Conservation (phyloP, 306 rosid species). For the Canavalia gladiata region DNA sequence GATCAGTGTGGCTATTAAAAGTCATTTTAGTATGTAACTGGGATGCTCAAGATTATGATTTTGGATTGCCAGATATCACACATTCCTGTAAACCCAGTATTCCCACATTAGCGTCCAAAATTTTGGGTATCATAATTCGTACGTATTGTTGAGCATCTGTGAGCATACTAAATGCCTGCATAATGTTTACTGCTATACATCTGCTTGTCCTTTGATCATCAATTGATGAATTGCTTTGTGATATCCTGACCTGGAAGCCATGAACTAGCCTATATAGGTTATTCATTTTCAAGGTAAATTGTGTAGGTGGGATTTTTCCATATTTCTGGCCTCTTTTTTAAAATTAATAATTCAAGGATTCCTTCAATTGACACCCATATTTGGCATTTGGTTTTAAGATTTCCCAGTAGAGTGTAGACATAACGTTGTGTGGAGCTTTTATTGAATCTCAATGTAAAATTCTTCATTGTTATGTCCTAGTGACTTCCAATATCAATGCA, state of each 20-base stretch:
- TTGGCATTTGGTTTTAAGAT: not conserved
- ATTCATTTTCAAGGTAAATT: not conserved
- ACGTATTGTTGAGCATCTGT: not conserved
- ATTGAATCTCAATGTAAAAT: not conserved
- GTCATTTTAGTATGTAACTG: not conserved
- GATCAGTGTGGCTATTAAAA: conserved; percentile 8
- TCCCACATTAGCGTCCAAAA: not conserved
- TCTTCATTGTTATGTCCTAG: conserved; percentile 16
- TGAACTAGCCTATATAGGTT: not conserved
- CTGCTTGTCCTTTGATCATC: conserved; percentile 5
- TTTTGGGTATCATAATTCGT: conserved; percentile 5
- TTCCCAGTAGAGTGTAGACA: not conserved
- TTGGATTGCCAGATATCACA: conserved; percentile 1
- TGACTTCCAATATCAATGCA: conserved; percentile 14
- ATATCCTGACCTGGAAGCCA: conserved; percentile 13
- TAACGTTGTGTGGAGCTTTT: not conserved
- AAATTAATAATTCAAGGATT: not conserved
- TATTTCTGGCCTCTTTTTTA: not conserved
- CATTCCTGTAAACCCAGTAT: not conserved
- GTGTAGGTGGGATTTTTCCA: not conserved
- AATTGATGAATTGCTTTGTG: conserved; percentile 23
- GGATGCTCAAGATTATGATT: conserved; percentile 4
- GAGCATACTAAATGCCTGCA: conserved; percentile 31
- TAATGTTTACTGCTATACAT: conserved; percentile 6
- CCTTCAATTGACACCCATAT: not conserved